Evolutionary conservation across 768 basidiomycete genomes (phyloP).

Genomic region (Russula sp.): DNA sequence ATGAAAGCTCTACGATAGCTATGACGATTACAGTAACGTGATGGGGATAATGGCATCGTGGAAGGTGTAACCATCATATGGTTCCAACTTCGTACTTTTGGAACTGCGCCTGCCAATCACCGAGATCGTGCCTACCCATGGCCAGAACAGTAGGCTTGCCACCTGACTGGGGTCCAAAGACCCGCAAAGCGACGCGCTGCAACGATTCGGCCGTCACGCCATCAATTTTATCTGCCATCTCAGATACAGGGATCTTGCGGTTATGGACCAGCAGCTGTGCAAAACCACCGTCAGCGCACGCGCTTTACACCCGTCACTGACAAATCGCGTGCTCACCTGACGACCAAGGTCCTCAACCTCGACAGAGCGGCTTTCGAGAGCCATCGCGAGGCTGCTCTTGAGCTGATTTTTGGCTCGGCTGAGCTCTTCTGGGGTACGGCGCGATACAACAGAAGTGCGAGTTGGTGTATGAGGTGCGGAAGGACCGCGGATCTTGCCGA

Average conservation of each 20-base stretch:
- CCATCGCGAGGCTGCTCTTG: conserved; percentile 91
- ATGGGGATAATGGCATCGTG: neutral
- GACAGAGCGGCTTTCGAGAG: conserved; percentile 79
- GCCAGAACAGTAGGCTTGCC: conserved; percentile 75
- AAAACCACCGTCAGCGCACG: neutral
- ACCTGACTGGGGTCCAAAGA: conserved; percentile 64
- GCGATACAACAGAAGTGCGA: conserved; percentile 75
- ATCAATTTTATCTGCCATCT: conserved; percentile 89
- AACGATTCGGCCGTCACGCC: conserved; percentile 67
- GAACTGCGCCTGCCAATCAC: conserved; percentile 60
- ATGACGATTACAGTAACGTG: neutral
- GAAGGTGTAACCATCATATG: conserved; percentile 1
- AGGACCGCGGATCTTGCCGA: conserved; percentile 58
- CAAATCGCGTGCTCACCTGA: conserved; percentile 52
- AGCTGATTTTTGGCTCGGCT: conserved; percentile 92
- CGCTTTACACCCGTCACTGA: neutral
- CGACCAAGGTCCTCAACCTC: conserved; percentile 90
- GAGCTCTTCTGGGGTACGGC: conserved; percentile 68
- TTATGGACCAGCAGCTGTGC: conserved; percentile 77
- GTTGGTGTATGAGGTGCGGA: conserved; percentile 83
- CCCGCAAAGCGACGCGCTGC: conserved; percentile 66
- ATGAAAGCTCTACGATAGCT: neutral
- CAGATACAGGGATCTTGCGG: conserved; percentile 79
- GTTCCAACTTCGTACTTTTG: conserved; percentile 63
- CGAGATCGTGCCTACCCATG: conserved; percentile 79